Percentiles rank a stretch among this genome's conserved stretches.
These are phyloP conservation scores for Ascochyta lentis DNA, from an alignment of 2,329 filamentous ascomycete species.

Conservation along the genomic window DNA sequence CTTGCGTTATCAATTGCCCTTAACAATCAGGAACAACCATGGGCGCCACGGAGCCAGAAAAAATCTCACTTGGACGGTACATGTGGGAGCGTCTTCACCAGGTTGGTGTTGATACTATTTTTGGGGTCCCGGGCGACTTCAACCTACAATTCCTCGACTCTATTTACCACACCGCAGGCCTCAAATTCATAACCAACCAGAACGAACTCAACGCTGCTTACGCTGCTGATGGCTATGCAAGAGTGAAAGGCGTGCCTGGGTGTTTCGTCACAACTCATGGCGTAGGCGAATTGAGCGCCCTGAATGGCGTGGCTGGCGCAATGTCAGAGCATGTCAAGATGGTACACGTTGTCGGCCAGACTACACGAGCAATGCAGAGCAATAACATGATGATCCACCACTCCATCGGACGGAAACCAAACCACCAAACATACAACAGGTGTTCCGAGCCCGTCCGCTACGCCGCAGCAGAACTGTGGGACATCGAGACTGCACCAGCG, in stretches of 20 bases:
- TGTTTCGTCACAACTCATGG: constrained; percentile 66
- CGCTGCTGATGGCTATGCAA: constrained; percentile 64
- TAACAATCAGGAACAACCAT: not conserved
- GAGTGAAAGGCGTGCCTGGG: constrained; percentile 59
- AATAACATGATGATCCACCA: constrained; percentile 56
- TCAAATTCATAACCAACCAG: constrained; percentile 59
- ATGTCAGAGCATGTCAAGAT: constrained; percentile 54
- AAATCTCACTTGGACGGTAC: constrained; percentile 51
- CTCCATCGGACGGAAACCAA: constrained; percentile 51
- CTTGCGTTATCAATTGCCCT: not conserved
- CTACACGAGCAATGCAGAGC: constrained; percentile 51
- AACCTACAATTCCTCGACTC: constrained; percentile 55
- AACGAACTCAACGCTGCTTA: constrained; percentile 67
- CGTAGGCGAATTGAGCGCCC: constrained; percentile 59
- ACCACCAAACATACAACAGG: constrained; percentile 52
- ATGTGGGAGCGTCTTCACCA: constrained; percentile 53
- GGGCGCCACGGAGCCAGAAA: constrained; percentile 25
- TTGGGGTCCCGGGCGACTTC: constrained; percentile 56
- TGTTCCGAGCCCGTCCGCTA: constrained; percentile 48
- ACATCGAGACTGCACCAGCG: constrained; percentile 47
- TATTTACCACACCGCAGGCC: constrained; percentile 49
- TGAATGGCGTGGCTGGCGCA: constrained; percentile 55
- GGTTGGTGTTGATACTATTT: constrained; percentile 50
- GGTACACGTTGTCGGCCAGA: constrained; percentile 57
- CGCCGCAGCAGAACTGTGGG: constrained; percentile 52